Evolutionary conservation across 2,329 filamentous ascomycete species (phyloP).

Genomic region (Cytospora leucostoma): DNA sequence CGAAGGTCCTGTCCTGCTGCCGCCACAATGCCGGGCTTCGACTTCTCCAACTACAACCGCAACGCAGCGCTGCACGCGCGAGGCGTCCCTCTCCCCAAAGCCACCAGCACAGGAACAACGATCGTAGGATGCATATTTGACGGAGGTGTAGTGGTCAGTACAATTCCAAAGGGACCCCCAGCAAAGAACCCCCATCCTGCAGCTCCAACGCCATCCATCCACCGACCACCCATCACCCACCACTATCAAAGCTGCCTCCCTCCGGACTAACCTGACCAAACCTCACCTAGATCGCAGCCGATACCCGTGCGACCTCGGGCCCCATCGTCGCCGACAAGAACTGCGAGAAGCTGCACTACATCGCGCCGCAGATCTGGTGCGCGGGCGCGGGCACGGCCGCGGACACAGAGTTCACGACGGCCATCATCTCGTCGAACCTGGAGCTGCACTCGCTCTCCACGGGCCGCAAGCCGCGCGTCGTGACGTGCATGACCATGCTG

Average conservation of each 20-base stretch:
- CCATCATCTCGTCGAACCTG: conserved; percentile 97
- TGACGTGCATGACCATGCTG: conserved; percentile 98
- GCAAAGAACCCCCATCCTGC: neutral
- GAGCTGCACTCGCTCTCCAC: conserved; percentile 96
- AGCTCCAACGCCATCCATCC: neutral
- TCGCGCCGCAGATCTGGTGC: conserved; percentile 98
- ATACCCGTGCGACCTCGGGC: conserved; percentile 94
- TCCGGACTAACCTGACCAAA: neutral
- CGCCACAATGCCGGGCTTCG: conserved; percentile 86
- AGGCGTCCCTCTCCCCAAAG: conserved; percentile 93
- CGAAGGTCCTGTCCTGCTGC: neutral
- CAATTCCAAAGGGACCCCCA: neutral
- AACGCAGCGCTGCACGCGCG: conserved; percentile 93
- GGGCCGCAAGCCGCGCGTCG: conserved; percentile 92
- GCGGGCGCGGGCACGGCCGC: conserved; percentile 96
- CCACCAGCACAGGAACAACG: conserved; percentile 96
- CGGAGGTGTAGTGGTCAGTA: conserved; percentile 86
- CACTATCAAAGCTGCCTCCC: too few relatives aligned
- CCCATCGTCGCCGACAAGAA: conserved; percentile 99
- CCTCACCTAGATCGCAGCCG: conserved; percentile 82
- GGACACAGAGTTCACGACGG: conserved; percentile 98
- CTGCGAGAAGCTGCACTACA: conserved; percentile 99
- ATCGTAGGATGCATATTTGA: conserved; percentile 98
- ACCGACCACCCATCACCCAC: too few relatives aligned
- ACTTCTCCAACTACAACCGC: conserved; percentile 99